Base-by-base conservation (phyloP, 2,329 filamentous ascomycete species). In the Truncatella angustata region DNA sequence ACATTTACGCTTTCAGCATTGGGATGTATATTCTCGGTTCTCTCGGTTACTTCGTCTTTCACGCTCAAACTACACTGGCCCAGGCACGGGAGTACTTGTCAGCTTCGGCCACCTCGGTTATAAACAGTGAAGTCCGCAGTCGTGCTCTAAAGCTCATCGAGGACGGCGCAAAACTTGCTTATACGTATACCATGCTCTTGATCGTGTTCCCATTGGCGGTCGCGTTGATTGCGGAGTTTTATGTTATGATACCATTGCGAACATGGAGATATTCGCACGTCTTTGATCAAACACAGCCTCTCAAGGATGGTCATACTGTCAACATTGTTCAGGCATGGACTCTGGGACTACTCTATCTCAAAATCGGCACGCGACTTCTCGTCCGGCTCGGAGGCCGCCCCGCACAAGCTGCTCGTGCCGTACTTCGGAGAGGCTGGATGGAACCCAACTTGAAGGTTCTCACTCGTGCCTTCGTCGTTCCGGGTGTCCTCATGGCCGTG, bases 241-340 rank as follows among this genome's bases (percentile, higher is more conserved):
- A 97, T 70, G 71, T 96, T 53, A 81, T 95, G 56, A 81, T 97
- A 47, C 94, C 94, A 1, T 73, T 96, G 3, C 89, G 96, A 65
- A 92, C 91, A 0, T 90, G 92, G 64, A 78, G 89, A 68, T 77
- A 82, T 57, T 60, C 65, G 6, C 47, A 42, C 9, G 14, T 30
- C 12, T 16, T 39, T 14, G 26, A 42, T 23, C 35, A 40, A 16
- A 49, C 61, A 1, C 32, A 59, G 24, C 58, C 52, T 12, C 51
- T 52, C 5, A 32, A 64, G 57, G 60, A 65, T 57, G 63, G 65
- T 49, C 90, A 95, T 64, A 89, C 86, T 6, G 83, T 97, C 37
- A 88, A 95, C 56, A 79, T 97, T 55, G 86, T 97, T 37, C 93
- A 97, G 66, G 87, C 92, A 53, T 99, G 93, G 91, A 96, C 92